phyloP scores from a whole-genome alignment of 179 eudicot species.

The Dionaea muscipula region DNA sequence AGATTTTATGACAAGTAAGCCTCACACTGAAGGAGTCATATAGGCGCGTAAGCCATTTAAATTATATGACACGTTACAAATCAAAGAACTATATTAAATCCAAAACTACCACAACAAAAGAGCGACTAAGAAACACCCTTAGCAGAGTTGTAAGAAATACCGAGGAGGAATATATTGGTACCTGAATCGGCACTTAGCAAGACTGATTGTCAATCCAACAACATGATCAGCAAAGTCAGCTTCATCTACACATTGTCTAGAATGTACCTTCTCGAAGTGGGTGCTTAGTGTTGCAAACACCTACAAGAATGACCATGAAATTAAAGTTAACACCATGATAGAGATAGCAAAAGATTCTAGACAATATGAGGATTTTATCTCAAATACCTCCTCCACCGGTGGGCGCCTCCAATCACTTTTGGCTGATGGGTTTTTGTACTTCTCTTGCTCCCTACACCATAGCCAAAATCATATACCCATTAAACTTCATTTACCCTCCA shows the following conservation, averaged over 20 bases:
- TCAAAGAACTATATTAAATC: no score
- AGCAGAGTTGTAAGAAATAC: no score
- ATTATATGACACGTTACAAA: no score
- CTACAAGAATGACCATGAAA: constrained; percentile 22
- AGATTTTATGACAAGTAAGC: no score
- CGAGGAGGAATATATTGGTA: constrained; percentile 15
- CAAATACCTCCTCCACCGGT: constrained; percentile 64
- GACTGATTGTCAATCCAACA: constrained; percentile 68
- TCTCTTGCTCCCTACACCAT: constrained; percentile 53
- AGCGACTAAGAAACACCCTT: no score
- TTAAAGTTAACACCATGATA: not conserved
- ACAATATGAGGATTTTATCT: not conserved
- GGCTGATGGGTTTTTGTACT: constrained; percentile 45
- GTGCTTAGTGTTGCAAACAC: constrained; percentile 53
- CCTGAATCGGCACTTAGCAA: constrained; percentile 80
- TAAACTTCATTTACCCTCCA: not conserved
- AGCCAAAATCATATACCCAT: not conserved
- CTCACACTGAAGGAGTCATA: no score
- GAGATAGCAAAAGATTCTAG: not conserved
- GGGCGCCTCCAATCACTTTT: constrained; percentile 60
- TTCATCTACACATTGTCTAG: constrained; percentile 75
- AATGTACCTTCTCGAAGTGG: constrained; percentile 57
- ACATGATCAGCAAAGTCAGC: constrained; percentile 93
- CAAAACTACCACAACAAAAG: no score
- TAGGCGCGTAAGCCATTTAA: no score